These are phyloP conservation scores for Penicillium sp. DNA, from an alignment of 2,329 filamentous ascomycete genomes.

Conservation along the genomic window DNA sequence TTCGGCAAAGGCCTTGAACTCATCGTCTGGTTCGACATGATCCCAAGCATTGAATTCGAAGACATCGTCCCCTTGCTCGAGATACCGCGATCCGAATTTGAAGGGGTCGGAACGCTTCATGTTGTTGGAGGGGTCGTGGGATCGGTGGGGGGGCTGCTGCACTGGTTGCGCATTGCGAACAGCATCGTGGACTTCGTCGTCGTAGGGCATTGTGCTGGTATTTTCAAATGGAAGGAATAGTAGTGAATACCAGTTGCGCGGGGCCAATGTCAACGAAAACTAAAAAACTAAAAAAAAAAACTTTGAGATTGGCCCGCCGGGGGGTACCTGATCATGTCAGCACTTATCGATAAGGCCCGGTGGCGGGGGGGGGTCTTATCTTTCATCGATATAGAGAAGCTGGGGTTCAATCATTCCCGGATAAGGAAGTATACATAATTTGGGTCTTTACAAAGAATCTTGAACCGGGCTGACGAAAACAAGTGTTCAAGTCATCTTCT, in stretches of 20 bases:
- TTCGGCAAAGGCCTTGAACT: slow-evolving; percentile 83
- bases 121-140: slow-evolving; percentile 71
- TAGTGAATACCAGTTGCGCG: background rate
- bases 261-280: slow-evolving; percentile 1
- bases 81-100: slow-evolving; percentile 86
- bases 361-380: slow-evolving; percentile 1
- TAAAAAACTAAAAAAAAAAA: slow-evolving; percentile 9
- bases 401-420: background rate
- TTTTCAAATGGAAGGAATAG: background rate
- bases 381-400: background rate
- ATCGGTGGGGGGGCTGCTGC: slow-evolving; percentile 63
- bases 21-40: slow-evolving; percentile 89
- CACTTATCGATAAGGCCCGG: background rate
- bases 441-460: no score
- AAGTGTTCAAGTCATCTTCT: no score
- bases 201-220: slow-evolving; percentile 17
- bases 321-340: slow-evolving; percentile 14
- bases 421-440: background rate
- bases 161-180: slow-evolving; percentile 52
- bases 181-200: slow-evolving; percentile 26
- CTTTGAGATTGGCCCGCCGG: background rate
- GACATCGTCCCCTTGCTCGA: slow-evolving; percentile 83
- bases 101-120: slow-evolving; percentile 90
- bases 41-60: slow-evolving; percentile 99
- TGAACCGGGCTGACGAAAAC: no score